Evolutionary conservation across 441 rosid genomes (phyloP), one percentile per base, ranked within the genome.

Genomic region (Metrosideros polymorpha): DNA sequence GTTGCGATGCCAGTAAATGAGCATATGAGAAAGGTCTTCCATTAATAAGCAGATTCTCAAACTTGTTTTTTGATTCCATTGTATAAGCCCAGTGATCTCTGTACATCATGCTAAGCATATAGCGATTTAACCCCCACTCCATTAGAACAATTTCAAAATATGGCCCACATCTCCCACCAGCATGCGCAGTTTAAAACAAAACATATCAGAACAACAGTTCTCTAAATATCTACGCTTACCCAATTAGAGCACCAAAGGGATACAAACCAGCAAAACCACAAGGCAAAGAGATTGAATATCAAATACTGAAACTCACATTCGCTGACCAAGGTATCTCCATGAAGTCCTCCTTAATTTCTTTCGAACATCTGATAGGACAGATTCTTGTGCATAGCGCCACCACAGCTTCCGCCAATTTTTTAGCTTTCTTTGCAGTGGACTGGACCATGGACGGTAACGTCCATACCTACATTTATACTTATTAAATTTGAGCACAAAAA

Each of bases 301-400:
- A 83, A 54, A 83, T 51, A 18, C 53, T 27, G 39, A 77, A 86
- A 93, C 96, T 92, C 91, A 95, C 99, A 97, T 87, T 90, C 97
- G 94, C 86, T 92, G 91, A 86, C 96, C 97, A 39, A 96, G 91
- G 88, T 92, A 94, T 93, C 94, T 95, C 99, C 99, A 97, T 13
- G 99, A 97, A 88, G 94, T 94, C 91, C 91, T 97, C 92, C 91
- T 94, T 89, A 97, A 91, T 89, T 94, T 94, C 92, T 87, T 91
- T 22, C 90, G 97, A 61, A 96, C 96, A 92, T 96, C 98, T 83
- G 96, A 93, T 75, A 96, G 79, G 85, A 97, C 79, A 86, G 98
- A 95, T 82, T 94, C 89, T 91, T 94, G 98, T 76, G 98, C 99
- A 90, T 97, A 97, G 57, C 85, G 94, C 99, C 99, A 97, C 99